These are phyloP conservation scores for Camillea tinctor DNA, from an alignment of 2,329 filamentous ascomycete species.

Conservation along the genomic window DNA sequence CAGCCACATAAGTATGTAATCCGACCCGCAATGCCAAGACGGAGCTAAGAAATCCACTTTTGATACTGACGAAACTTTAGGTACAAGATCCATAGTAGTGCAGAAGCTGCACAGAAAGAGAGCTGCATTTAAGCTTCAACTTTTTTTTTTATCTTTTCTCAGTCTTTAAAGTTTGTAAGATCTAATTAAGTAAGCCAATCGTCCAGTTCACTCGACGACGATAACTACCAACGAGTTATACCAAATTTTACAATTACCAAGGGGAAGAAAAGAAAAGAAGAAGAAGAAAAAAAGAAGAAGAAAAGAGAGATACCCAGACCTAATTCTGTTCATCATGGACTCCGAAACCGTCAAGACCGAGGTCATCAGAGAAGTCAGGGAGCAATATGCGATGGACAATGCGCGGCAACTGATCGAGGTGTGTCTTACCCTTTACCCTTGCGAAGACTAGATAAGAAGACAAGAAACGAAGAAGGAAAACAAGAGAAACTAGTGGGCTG, in stretches of 20 bases:
- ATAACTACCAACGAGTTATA: too few species aligned
- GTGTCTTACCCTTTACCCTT: slow-evolving; percentile 24
- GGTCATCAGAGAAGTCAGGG: slow-evolving; percentile 64
- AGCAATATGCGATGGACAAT: slow-evolving; percentile 66
- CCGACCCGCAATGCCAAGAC: neutral
- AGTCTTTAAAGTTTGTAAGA: too few species aligned
- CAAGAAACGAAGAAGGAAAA: neutral
- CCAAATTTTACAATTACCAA: too few species aligned
- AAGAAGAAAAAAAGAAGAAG: too few species aligned
- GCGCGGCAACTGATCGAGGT: slow-evolving; percentile 70
- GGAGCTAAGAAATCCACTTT: neutral
- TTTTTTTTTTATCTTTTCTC: neutral
- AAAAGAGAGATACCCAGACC: too few species aligned
- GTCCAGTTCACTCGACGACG: too few species aligned
- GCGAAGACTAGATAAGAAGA: neutral
- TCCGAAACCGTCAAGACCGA: slow-evolving; percentile 58
- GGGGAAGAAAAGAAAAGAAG: too few species aligned
- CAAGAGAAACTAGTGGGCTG: neutral
- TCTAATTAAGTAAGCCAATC: neutral
- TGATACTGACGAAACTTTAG: neutral
- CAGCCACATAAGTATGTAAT: neutral
- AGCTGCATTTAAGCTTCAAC: neutral
- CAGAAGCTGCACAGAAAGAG: too few species aligned
- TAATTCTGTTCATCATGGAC: slow-evolving; percentile 48
- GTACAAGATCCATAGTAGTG: too few species aligned